Base-by-base conservation (phyloP, 768 basidiomycete species). In the Paxillus ammoniavirescens region DNA sequence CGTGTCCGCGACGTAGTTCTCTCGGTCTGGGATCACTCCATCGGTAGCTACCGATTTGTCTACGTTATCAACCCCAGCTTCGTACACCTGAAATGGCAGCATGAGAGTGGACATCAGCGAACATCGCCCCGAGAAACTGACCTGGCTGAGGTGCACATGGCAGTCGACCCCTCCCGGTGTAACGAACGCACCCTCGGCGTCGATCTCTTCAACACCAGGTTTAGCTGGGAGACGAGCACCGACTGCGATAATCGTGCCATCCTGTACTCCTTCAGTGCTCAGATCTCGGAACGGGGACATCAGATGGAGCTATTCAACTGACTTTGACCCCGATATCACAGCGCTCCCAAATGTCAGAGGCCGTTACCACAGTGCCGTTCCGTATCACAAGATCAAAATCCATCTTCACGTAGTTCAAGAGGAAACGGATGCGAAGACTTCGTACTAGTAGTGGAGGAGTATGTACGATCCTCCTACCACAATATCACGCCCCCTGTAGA, bases 91-190 rank as follows among this genome's bases (percentile, higher is more conserved):
- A 6, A 26, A 41, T 18, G 8, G 10, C 8, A 14, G 23, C 18
- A 28, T 47, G 21, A 47, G 52, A 23, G 40, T n/a, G n/a, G 36
- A 10, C 5, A 31, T 21, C 23, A 18, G 40, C 21, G 8, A 8
- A 50, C 23, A n/a, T 7, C 7, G 2, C 3, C 1, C 8, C 9
- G 47, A 37, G 35, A 18, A 52, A 41, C 45, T 18, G 15, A 52
- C 61, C 44, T 73, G 72, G 5, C 63, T 65, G 45, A 73, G 60
- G 51, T 73, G 72, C 14, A 73, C 72, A 47, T 73, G 72, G 13
- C 66, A 63, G 57, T 73, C 72, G 42, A 73, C 59, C 2, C 71
- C 66, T 3, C 72, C 72, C 14, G 72, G 72, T 5, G 71, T 73
- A 2, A 73, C 53, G 54, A 59, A 72, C 3, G 63, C 71, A 1